These are phyloP conservation scores for Recurvomyces mirabilis DNA, from an alignment of 495 filamentous ascomycete genomes.

Conservation along the genomic window DNA sequence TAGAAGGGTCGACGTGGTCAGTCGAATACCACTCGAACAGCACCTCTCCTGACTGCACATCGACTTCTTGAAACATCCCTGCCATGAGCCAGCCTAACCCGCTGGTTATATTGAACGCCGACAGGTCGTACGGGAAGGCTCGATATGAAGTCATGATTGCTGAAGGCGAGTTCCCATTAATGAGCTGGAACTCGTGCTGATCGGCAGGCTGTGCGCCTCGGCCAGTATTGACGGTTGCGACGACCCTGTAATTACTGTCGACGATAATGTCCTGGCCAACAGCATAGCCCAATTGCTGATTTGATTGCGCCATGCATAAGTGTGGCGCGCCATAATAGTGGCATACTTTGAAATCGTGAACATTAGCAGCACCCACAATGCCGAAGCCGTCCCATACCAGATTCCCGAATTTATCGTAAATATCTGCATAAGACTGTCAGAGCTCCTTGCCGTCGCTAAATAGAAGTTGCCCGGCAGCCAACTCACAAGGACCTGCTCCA, in stretches of 20 bases:
- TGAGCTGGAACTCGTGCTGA: conserved; percentile 25
- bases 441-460: too few species aligned
- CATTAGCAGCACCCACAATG: conserved; percentile 1
- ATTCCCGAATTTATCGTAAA: conserved; percentile 19
- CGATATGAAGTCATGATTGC: conserved; percentile 9
- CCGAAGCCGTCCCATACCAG: conserved; percentile 15
- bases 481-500: too few species aligned
- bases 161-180: conserved; percentile 3
- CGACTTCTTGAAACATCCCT: conserved; percentile 37
- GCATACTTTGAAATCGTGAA: conserved; percentile 12
- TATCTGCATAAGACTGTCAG: too few species aligned
- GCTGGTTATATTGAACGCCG: conserved; percentile 11
- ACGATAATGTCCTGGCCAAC: conserved; percentile 8
- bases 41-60: conserved; percentile 33
- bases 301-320: conserved; percentile 5
- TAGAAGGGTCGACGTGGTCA: conserved; percentile 21
- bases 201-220: conserved; percentile 15
- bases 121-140: conserved; percentile 15
- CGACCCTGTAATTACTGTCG: conserved; percentile 9
- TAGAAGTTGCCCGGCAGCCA: too few species aligned
- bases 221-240: conserved; percentile 5
- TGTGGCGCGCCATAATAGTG: conserved; percentile 9
- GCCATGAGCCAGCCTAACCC: conserved; percentile 34
- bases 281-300: conserved; percentile 6
- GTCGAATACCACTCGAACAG: conserved; percentile 36